Percentiles rank a stretch among this genome's conserved stretches.
phyloP scores from a whole-genome alignment of 192 early-diverging fungal species.

The Kickxella alabastrina region DNA sequence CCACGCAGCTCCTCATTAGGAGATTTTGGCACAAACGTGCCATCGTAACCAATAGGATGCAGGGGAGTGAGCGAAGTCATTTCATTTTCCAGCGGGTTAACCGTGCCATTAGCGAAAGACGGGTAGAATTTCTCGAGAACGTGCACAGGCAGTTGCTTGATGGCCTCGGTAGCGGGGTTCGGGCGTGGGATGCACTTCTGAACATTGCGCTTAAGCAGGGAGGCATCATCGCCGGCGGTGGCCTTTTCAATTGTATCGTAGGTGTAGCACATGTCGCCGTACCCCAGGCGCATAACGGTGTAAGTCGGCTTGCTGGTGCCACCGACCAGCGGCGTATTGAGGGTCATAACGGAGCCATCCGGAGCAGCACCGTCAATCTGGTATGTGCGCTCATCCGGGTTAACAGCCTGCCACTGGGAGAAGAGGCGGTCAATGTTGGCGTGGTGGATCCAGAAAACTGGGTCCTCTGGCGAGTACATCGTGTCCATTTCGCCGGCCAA shows the following conservation, averaged over 20 bases:
- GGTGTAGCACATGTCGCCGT: conserved; percentile 48
- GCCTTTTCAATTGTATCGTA: conserved; percentile 43
- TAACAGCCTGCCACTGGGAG: conserved; percentile 52
- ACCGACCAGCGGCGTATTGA: conserved; percentile 15
- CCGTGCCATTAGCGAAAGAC: conserved; percentile 21
- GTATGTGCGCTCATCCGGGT: conserved; percentile 28
- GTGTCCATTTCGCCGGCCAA: conserved; percentile 52
- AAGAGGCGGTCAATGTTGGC: conserved; percentile 57
- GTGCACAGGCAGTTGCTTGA: conserved; percentile 26
- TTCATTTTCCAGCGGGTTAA: conserved; percentile 30
- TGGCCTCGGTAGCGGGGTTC: conserved; percentile 19
- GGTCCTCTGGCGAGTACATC: conserved; percentile 55
- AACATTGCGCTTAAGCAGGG: conserved; percentile 22
- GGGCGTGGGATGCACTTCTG: conserved; percentile 24
- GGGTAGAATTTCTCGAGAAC: conserved; percentile 33
- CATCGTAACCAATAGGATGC: conserved; percentile 25
- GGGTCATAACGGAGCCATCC: neutral
- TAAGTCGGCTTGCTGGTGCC: conserved; percentile 21
- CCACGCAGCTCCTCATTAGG: conserved; percentile 40
- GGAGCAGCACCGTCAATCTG: conserved; percentile 37
- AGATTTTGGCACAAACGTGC: conserved; percentile 12
- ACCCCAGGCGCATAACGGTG: conserved; percentile 40
- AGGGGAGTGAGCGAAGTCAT: conserved; percentile 16
- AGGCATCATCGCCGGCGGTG: conserved; percentile 9
- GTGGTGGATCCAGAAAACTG: conserved; percentile 64